Conservation (phyloP, 1,284 basidiomycete species). For the Puccinia hordei region DNA sequence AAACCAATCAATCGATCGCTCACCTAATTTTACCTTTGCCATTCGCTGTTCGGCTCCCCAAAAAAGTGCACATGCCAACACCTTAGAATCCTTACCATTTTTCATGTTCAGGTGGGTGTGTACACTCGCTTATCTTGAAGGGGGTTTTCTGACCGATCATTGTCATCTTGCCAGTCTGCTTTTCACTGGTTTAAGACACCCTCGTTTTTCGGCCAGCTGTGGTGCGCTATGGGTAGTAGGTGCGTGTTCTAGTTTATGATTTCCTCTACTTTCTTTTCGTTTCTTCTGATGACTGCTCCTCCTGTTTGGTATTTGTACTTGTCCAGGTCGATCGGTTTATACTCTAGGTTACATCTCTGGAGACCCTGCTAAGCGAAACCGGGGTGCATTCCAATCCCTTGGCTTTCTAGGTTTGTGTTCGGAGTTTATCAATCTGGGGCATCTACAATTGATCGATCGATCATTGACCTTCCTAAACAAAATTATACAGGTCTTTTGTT, state of each 20-base stretch:
- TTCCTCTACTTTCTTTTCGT: background rate
- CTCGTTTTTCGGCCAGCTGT: constrained; percentile 32
- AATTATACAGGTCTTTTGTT: constrained; percentile 15
- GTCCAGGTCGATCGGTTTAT: constrained; percentile 18
- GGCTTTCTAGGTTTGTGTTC: constrained; percentile 21
- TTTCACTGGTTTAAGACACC: constrained; percentile 33
- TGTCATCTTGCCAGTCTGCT: constrained; percentile 28
- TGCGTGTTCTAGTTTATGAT: background rate
- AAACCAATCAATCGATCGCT: background rate
- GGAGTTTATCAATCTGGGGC: background rate
- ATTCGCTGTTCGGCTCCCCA: background rate
- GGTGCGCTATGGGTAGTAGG: constrained; percentile 38
- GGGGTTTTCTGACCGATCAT: background rate
- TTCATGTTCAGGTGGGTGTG: constrained; percentile 42
- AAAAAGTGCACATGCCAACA: constrained; percentile 38
- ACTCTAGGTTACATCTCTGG: constrained; percentile 39
- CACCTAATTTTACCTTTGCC: background rate
- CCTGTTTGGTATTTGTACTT: background rate
- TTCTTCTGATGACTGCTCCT: background rate
- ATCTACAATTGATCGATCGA: no score
- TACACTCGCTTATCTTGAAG: background rate
- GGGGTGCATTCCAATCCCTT: constrained; percentile 28
- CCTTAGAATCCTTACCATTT: constrained; percentile 38
- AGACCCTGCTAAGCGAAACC: constrained; percentile 9
- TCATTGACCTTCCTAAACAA: background rate